Base-by-base conservation (phyloP, 352 stramenopile species). In the Phytophthora litchii region DNA sequence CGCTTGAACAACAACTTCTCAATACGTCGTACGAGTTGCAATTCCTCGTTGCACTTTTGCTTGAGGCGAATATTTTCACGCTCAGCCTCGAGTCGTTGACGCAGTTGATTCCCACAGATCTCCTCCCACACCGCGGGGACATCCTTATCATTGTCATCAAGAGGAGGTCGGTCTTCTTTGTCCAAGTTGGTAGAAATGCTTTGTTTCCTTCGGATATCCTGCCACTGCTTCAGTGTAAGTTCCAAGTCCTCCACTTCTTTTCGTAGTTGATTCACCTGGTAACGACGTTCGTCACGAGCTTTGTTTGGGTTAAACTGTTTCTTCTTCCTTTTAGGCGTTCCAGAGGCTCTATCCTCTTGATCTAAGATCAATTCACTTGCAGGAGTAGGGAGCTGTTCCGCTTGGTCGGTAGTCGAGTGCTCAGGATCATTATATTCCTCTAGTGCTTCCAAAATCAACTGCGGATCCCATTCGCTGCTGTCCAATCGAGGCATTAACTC, bases 21-120 rank as follows among this genome's bases (percentile, higher is more conserved):
- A 17, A 77, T 37, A 34, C 54, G 62, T 31, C 68, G 67, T n/a
- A 56, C 59, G 4, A 71, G 36, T 20, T 59, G 35, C 12, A 62
- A 46, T 37, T 77, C 64, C 25, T 43, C 36, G 21, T 71, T 60
- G 3, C 67, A 46, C 37, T 62, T 35, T 4, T 51, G 38, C 17
- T 77, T 77, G 23, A 77, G 50, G 4, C 38, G 54, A 9, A 37
- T 23, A 25, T 74, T 77, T 40, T 72, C 68, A 4, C 21, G 27
- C 23, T 77, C 64, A 2, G 60, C 40, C 16, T 53, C 52, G 14
- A 62, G 16, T 1, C 63, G 32, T 1, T 35, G 58, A 8, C 25
- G 20, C 3, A 60, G 37, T 46, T 77, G 64, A 10, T 35, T 43
- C 12, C 25, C 25, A 17, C 59, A 67, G 12, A 72, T 51, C 9